Evolutionary conservation across 306 rosid species (phyloP).

Genomic region (Ammopiptanthus mongolicus): DNA sequence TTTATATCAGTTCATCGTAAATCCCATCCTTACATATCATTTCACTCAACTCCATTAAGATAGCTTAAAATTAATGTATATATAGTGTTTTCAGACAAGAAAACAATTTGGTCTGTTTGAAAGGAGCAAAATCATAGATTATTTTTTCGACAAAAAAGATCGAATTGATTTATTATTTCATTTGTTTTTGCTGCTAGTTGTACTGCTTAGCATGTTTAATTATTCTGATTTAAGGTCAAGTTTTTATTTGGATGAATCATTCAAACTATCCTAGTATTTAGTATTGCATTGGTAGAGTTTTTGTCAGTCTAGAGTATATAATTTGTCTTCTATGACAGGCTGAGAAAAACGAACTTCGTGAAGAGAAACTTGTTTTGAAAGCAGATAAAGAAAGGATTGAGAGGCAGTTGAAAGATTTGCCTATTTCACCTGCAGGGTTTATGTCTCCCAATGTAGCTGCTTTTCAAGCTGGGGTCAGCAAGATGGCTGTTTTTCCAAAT

Average conservation of each 20-base stretch:
- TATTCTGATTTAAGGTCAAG: background rate
- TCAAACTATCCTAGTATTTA: background rate
- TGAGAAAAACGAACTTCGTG: constrained; percentile 87
- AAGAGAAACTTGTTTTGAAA: constrained; percentile 69
- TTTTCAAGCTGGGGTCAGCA: constrained; percentile 56
- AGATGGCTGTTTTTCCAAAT: constrained; percentile 82
- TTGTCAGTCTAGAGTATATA: background rate
- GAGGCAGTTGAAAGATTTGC: constrained; percentile 59
- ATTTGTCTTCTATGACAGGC: constrained; percentile 37
- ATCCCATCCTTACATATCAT: background rate
- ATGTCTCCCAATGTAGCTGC: constrained; percentile 68
- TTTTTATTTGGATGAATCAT: background rate
- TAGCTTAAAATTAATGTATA: background rate
- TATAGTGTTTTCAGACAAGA: background rate
- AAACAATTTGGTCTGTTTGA: too few species aligned
- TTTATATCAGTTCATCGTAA: too few species aligned
- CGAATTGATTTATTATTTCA: background rate
- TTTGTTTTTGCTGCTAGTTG: background rate
- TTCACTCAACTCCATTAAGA: background rate
- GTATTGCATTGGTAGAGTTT: background rate
- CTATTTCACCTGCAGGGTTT: constrained; percentile 55
- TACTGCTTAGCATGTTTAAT: background rate
- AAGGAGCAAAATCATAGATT: too few species aligned
- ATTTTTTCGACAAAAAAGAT: too few species aligned
- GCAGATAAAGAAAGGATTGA: constrained; percentile 74